Evolutionary conservation across 163 green algal species (phyloP).

Genomic region (Prototheca wickerhamii): DNA sequence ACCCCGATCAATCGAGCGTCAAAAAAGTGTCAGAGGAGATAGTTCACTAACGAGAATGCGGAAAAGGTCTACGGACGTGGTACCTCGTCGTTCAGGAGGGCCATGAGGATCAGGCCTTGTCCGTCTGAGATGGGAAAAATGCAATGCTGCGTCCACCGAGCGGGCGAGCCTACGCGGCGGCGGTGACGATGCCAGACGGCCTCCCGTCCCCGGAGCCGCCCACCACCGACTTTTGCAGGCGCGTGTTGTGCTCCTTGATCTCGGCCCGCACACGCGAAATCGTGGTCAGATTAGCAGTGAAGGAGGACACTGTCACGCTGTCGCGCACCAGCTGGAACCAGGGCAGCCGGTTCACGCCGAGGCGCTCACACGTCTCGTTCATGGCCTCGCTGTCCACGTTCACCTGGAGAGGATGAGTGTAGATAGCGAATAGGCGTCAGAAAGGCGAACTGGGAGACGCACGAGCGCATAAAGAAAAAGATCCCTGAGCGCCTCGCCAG

Average conservation of each 20-base stretch:
- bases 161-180: no score
- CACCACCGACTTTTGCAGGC: background rate
- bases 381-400: constrained; percentile 28
- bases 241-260: constrained; percentile 24
- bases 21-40: no score
- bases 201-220: no score
- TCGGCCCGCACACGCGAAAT: constrained; percentile 27
- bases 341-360: constrained; percentile 37
- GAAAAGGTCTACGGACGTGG: no score
- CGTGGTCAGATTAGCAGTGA: constrained; percentile 43
- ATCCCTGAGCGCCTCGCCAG: background rate
- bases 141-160: no score
- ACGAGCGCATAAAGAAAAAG: background rate
- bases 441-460: background rate
- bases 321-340: constrained; percentile 43
- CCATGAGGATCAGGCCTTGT: no score
- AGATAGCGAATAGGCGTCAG: background rate
- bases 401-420: constrained; percentile 17
- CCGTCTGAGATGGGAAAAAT: no score
- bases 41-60: no score
- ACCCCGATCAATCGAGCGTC: no score
- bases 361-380: constrained; percentile 19
- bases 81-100: no score
- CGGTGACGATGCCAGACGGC: no score
- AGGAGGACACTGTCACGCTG: constrained; percentile 17